These are phyloP conservation scores for Pichia sp. DNA, from an alignment of 1,139 yeast genomes.

Conservation along the genomic window DNA sequence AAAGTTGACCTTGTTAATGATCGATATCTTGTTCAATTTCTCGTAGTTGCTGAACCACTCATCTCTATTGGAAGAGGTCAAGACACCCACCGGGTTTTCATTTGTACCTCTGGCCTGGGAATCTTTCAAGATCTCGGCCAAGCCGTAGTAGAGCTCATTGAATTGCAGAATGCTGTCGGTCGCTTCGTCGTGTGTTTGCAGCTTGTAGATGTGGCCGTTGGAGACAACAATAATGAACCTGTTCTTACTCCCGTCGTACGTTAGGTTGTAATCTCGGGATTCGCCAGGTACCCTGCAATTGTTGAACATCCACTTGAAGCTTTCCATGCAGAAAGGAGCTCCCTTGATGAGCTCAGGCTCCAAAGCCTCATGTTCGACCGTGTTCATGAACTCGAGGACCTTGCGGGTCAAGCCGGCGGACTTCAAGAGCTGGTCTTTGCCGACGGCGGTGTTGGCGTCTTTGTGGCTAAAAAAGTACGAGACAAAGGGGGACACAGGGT, in stretches of 20 bases:
- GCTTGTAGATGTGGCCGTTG: constrained; percentile 79
- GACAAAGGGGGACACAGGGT: constrained; percentile 90
- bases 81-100: constrained; percentile 57
- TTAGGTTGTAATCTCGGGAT: constrained; percentile 53
- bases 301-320: constrained; percentile 88
- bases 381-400: constrained; percentile 51
- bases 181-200: constrained; percentile 56
- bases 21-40: constrained; percentile 45
- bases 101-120: constrained; percentile 41
- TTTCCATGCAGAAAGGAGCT: constrained; percentile 88
- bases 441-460: constrained; percentile 52
- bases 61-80: constrained; percentile 85
- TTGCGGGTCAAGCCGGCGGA: constrained; percentile 62
- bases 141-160: constrained; percentile 62
- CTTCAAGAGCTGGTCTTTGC: constrained; percentile 68
- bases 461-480: constrained; percentile 87
- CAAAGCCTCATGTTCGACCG: constrained; percentile 55
- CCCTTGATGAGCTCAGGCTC: constrained; percentile 79
- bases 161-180: constrained; percentile 54
- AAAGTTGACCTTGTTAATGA: constrained; percentile 47
- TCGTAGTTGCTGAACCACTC: constrained; percentile 65
- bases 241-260: constrained; percentile 49
- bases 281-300: constrained; percentile 75
- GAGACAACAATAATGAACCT: constrained; percentile 69
- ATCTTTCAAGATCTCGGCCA: constrained; percentile 51